Evolutionary conservation across 495 filamentous ascomycete species (phyloP).

Genomic region (Penicillium cosmopolitanum): DNA sequence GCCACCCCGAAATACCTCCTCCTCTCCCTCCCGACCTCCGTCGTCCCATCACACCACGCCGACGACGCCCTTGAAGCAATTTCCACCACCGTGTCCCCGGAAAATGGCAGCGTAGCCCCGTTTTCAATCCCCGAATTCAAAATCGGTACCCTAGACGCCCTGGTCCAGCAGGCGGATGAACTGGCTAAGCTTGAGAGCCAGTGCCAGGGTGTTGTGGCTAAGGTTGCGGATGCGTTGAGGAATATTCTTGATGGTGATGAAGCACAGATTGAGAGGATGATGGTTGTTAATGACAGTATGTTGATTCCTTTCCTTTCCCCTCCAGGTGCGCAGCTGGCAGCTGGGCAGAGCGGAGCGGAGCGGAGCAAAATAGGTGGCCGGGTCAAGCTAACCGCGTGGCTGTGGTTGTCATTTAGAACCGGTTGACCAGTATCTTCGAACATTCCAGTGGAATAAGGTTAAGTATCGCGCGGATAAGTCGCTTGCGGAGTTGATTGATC

Average conservation of each 20-base stretch:
- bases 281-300: slow-evolving; percentile 95
- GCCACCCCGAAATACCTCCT: slow-evolving; percentile 61
- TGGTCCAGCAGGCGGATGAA: slow-evolving; percentile 97
- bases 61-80: slow-evolving; percentile 82
- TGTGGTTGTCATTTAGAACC: slow-evolving; percentile 63
- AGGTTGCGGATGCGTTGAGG: slow-evolving; percentile 84
- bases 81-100: slow-evolving; percentile 67
- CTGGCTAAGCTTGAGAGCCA: slow-evolving; percentile 80
- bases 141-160: slow-evolving; percentile 91
- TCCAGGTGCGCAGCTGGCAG: background rate
- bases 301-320: slow-evolving; percentile 11
- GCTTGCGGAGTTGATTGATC: slow-evolving; percentile 80
- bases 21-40: slow-evolving; percentile 75
- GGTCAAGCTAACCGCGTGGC: background rate
- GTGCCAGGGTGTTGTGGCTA: slow-evolving; percentile 82
- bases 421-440: slow-evolving; percentile 86
- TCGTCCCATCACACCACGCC: slow-evolving; percentile 69
- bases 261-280: slow-evolving; percentile 79
- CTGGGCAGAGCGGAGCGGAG: too few relatives aligned
- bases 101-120: slow-evolving; percentile 74
- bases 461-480: slow-evolving; percentile 93
- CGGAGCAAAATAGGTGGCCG: too few relatives aligned
- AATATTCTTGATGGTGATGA: slow-evolving; percentile 81
- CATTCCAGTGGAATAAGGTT: slow-evolving; percentile 94
- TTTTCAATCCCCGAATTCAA: slow-evolving; percentile 94